A percentile compares a stretch with the other conserved stretches of the same genome.
Conservation (phyloP, 441 rosid species). For the Biscutella laevigata region DNA sequence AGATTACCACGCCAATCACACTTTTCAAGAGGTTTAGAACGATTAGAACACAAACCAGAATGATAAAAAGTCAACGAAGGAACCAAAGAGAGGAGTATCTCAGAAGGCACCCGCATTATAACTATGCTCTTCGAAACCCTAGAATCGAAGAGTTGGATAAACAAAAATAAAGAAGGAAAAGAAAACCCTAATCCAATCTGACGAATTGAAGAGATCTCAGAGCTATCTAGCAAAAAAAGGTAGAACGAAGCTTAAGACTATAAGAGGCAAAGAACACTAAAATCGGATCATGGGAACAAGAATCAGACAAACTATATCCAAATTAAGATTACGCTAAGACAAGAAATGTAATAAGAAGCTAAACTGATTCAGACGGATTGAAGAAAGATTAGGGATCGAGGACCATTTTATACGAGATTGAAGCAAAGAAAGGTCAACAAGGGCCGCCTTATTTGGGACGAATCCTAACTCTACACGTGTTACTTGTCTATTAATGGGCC, state of each 20-base stretch:
- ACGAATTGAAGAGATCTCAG: slow-evolving; percentile 6
- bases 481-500: too few relatives aligned
- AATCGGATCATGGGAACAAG: slow-evolving; percentile 5
- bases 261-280: background rate
- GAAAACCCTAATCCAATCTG: slow-evolving; percentile 15
- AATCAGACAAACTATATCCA: slow-evolving; percentile 5
- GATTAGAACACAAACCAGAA: slow-evolving; percentile 56
- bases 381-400: background rate
- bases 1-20: slow-evolving; percentile 92
- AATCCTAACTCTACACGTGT: slow-evolving; percentile 24
- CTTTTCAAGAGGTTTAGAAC: slow-evolving; percentile 76
- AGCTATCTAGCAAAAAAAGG: background rate
- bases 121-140: slow-evolving; percentile 65
- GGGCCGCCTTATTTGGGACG: background rate
- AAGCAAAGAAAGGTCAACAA: slow-evolving; percentile 21
- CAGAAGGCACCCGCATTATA: slow-evolving; percentile 67
- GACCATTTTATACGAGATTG: background rate
- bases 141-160: slow-evolving; percentile 14
- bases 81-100: slow-evolving; percentile 30
- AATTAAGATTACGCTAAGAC: background rate
- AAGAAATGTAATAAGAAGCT: too few relatives aligned
- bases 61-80: slow-evolving; percentile 47
- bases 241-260: background rate
- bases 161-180: background rate
- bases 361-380: background rate